Percentiles rank a stretch among this genome's conserved stretches.
Evolutionary conservation across 108 stramenopile genomes (phyloP).

Genomic region (Seminavis robusta): DNA sequence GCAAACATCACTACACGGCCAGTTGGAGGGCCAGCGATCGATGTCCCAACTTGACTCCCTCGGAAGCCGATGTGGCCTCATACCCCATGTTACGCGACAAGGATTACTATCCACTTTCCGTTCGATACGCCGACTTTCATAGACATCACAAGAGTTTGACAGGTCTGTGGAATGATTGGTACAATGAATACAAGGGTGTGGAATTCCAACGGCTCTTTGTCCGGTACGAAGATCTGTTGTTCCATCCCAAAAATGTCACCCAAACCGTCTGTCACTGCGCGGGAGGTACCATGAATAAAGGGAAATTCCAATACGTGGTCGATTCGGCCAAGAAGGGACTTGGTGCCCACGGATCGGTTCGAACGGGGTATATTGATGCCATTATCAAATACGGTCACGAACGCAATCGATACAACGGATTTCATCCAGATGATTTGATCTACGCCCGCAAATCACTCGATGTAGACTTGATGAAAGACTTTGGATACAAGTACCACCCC

Average conservation of each 20-base stretch:
- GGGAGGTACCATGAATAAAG: slow-evolving; percentile 42
- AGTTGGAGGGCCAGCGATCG: slow-evolving; percentile 44
- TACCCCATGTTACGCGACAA: too few species aligned
- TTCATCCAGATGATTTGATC: slow-evolving; percentile 34
- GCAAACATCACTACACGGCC: slow-evolving; percentile 60
- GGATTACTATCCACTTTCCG: neutral
- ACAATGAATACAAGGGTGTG: slow-evolving; percentile 50
- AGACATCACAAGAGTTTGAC: slow-evolving; percentile 39
- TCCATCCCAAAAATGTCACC: slow-evolving; percentile 51
- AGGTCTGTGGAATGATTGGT: slow-evolving; percentile 66
- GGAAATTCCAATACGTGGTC: slow-evolving; percentile 57
- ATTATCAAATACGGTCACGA: slow-evolving; percentile 68
- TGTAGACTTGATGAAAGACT: slow-evolving; percentile 31
- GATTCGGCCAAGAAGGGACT: slow-evolving; percentile 70
- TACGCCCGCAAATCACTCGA: slow-evolving; percentile 41
- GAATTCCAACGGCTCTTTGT: slow-evolving; percentile 73
- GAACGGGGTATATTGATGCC: slow-evolving; percentile 63
- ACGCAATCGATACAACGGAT: slow-evolving; percentile 40
- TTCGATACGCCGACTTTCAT: slow-evolving; percentile 22
- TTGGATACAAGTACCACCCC: slow-evolving; percentile 21
- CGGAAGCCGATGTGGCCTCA: neutral
- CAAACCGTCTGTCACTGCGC: slow-evolving; percentile 60
- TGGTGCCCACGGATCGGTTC: neutral
- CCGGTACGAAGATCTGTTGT: slow-evolving; percentile 76
- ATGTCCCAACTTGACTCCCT: slow-evolving; percentile 67